Evolutionary conservation across 2,329 filamentous ascomycete species (phyloP).

Genomic region (Mycosphaerella sp.): DNA sequence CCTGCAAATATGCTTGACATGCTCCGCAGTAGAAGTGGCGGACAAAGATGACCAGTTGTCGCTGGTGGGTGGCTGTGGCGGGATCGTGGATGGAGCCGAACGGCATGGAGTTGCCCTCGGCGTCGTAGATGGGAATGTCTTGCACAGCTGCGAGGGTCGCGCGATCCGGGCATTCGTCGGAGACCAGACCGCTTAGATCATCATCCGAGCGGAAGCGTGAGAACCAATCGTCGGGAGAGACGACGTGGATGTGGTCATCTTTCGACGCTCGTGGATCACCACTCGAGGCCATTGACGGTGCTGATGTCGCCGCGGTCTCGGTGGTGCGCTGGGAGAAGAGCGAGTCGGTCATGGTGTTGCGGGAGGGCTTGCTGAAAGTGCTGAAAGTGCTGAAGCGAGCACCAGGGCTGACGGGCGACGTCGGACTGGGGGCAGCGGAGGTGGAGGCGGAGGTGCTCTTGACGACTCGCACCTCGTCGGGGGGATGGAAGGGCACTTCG

Average conservation of each 20-base stretch:
- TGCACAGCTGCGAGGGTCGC: conserved; percentile 31
- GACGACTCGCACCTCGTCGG: conserved; percentile 2
- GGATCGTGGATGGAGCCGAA: conserved; percentile 61
- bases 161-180: conserved; percentile 33
- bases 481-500: conserved; percentile 26
- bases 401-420: conserved; percentile 16
- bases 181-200: conserved; percentile 24
- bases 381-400: conserved; percentile 16
- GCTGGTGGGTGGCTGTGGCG: conserved; percentile 33
- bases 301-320: conserved; percentile 18
- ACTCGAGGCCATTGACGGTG: conserved; percentile 3
- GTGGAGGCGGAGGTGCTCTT: conserved; percentile 7
- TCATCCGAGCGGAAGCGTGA: conserved; percentile 31
- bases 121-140: conserved; percentile 51
- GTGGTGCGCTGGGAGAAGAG: conserved; percentile 17
- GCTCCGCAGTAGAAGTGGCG: conserved; percentile 41
- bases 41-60: conserved; percentile 38
- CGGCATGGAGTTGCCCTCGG: conserved; percentile 51
- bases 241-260: neutral
- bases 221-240: conserved; percentile 33
- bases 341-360: conserved; percentile 12
- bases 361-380: conserved; percentile 13
- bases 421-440: conserved; percentile 17
- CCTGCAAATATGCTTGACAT: conserved; percentile 36
- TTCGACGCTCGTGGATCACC: conserved; percentile 1